Evolutionary conservation across 176 grass and related monocot species (phyloP), one percentile per base, ranked within the genome.

Genomic region (Oropetium thomaeum): DNA sequence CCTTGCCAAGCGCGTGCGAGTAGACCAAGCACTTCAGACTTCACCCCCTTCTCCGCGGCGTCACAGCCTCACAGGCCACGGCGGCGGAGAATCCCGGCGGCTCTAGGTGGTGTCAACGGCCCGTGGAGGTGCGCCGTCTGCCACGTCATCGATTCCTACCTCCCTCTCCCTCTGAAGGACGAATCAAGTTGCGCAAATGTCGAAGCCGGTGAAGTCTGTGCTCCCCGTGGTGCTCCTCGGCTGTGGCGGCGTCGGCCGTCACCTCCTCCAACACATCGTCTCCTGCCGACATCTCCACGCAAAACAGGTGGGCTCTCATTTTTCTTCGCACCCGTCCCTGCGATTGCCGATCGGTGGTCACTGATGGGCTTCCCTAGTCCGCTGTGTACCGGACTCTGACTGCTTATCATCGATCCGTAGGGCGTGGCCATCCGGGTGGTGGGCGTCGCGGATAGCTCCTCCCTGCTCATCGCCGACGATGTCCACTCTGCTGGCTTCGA

Each of bases 181-280:
- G 33, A 61, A 68, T 85, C 76, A 29, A 52, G 49, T 20, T 17
- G 30, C 7, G 42, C 39, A 33, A 60, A 83, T 83, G 73, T 41
- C 52, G 73, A 17, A 40, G 47, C 27, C 37, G 41, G 62, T 59
- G 69, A 83, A 14, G 20, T 69, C 69, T 64, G 88, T 76, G 43
- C 83, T 98, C 30, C 91, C 91, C 29, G 68, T 92, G 58, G 77
- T 94, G 58, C 84, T 98, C 84, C 70, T 98, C 63, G 95, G 95
- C 69, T 92, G 91, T 63, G 89, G 91, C 79, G 91, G 91, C 71
- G 95, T 98, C 17, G 95, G 95, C 34, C 84, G 91, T 30, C 70
- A 92, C 60, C 95, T 98, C 63, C 95, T 98, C 57, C 67, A 84
- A 20, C 91, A 94, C 82, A 88, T 98, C 82, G 57, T 88, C 63